These are phyloP conservation scores for Lactarius hatsudake DNA, from an alignment of 768 basidiomycete genomes.

Conservation along the genomic window DNA sequence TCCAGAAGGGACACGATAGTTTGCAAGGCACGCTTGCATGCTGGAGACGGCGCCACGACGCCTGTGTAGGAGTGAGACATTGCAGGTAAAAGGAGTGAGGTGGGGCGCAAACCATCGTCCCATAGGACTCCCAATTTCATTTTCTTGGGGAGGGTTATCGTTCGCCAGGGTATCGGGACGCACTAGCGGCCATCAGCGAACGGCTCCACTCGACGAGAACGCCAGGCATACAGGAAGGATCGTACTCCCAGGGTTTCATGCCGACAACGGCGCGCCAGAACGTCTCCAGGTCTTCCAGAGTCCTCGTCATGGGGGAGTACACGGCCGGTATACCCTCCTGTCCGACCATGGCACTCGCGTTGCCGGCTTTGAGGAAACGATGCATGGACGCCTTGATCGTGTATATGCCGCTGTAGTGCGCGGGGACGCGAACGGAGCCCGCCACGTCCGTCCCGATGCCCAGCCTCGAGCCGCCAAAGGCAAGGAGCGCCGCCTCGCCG, in stretches of 20 bases:
- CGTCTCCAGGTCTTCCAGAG: constrained; percentile 58
- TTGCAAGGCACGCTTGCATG: constrained; percentile 53
- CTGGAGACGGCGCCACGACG: constrained; percentile 56
- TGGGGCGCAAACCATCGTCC: constrained; percentile 51
- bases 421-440: constrained; percentile 64
- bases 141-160: constrained; percentile 23
- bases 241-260: constrained; percentile 66
- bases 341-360: constrained; percentile 46
- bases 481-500: constrained; percentile 64
- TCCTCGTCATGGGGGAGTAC: constrained; percentile 59
- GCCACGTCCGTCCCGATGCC: constrained; percentile 65
- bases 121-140: constrained; percentile 30
- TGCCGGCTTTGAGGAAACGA: constrained; percentile 55
- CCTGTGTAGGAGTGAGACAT: constrained; percentile 37
- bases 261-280: constrained; percentile 62
- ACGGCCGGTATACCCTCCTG: constrained; percentile 55
- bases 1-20: constrained; percentile 44
- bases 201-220: not conserved
- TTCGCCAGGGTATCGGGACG: constrained; percentile 37
- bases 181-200: constrained; percentile 29
- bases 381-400: constrained; percentile 55
- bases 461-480: constrained; percentile 42
- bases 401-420: constrained; percentile 65
- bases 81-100: not conserved
- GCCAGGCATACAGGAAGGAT: constrained; percentile 42